Conservation (phyloP, 2,329 filamentous ascomycete genomes). For the Knufia petricola region DNA sequence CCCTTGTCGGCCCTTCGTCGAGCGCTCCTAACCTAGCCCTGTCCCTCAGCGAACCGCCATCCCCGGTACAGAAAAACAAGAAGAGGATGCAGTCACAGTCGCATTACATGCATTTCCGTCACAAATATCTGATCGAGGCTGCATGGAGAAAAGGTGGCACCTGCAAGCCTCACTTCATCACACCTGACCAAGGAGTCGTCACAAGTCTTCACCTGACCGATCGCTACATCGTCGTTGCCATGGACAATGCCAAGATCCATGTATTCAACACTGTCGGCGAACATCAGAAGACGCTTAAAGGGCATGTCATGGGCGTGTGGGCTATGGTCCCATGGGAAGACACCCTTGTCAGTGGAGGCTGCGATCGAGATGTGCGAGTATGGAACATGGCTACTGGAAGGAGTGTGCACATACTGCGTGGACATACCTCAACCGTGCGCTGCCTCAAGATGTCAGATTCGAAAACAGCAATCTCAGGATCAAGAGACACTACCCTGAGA, state of each 20-base stretch:
- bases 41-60: slow-evolving; percentile 9
- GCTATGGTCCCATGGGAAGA: slow-evolving; percentile 99
- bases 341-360: slow-evolving; percentile 87
- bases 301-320: slow-evolving; percentile 99
- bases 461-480: slow-evolving; percentile 91
- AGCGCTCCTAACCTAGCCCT: slow-evolving; percentile 39
- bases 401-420: slow-evolving; percentile 73
- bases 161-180: slow-evolving; percentile 76
- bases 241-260: slow-evolving; percentile 98
- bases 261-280: slow-evolving; percentile 90
- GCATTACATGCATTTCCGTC: slow-evolving; percentile 96
- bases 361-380: slow-evolving; percentile 89
- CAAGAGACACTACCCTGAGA: slow-evolving; percentile 83
- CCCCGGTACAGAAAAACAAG: slow-evolving; percentile 22
- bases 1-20: slow-evolving; percentile 32
- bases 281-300: slow-evolving; percentile 77
- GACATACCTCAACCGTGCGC: slow-evolving; percentile 91
- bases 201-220: slow-evolving; percentile 88
- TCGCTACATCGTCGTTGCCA: slow-evolving; percentile 93
- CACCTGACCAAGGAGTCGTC: slow-evolving; percentile 91
- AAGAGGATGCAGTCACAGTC: slow-evolving; percentile 60
- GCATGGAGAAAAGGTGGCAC: slow-evolving; percentile 91
- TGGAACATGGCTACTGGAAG: slow-evolving; percentile 89
- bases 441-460: slow-evolving; percentile 96
- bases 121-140: slow-evolving; percentile 91